These are phyloP conservation scores for Peronospora tabacina DNA, from an alignment of 352 stramenopile genomes.

Conservation along the genomic window DNA sequence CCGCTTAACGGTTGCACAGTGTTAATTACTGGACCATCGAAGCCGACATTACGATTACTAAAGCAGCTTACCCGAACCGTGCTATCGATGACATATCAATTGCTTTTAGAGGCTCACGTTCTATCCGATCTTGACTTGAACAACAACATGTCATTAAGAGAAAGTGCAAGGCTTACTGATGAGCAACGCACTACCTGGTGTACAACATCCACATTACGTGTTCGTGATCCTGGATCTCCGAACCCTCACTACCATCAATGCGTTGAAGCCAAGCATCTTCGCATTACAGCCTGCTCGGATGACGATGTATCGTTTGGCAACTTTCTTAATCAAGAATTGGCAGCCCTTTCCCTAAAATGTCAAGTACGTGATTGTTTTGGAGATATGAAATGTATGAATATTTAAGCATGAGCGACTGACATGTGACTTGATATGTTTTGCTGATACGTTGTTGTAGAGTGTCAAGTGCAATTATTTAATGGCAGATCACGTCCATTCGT, in stretches of 20 bases:
- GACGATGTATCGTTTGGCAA: slow-evolving; percentile 78
- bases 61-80: slow-evolving; percentile 89
- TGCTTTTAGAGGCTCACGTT: slow-evolving; percentile 93
- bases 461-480: slow-evolving; percentile 73
- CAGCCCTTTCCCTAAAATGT: slow-evolving; percentile 60
- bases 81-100: slow-evolving; percentile 92
- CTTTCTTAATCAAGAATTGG: slow-evolving; percentile 69
- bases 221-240: slow-evolving; percentile 38
- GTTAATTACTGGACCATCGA: slow-evolving; percentile 87
- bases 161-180: slow-evolving; percentile 15
- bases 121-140: slow-evolving; percentile 84
- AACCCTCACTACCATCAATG: slow-evolving; percentile 66
- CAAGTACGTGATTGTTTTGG: slow-evolving; percentile 35
- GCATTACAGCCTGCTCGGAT: slow-evolving; percentile 51
- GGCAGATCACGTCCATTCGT: slow-evolving; percentile 78
- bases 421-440: slow-evolving; percentile 1
- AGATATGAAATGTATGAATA: too few species aligned
- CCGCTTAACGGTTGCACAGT: slow-evolving; percentile 92
- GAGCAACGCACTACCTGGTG: slow-evolving; percentile 51
- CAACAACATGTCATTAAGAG: slow-evolving; percentile 13
- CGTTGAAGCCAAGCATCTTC: slow-evolving; percentile 57
- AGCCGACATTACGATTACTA: slow-evolving; percentile 84
- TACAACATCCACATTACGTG: slow-evolving; percentile 62
- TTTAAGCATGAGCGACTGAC: slow-evolving; percentile 1
- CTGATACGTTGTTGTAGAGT: slow-evolving; percentile 35